Evolutionary conservation across 306 rosid genomes (phyloP).

Genomic region (Gastrolobium bilobum): DNA sequence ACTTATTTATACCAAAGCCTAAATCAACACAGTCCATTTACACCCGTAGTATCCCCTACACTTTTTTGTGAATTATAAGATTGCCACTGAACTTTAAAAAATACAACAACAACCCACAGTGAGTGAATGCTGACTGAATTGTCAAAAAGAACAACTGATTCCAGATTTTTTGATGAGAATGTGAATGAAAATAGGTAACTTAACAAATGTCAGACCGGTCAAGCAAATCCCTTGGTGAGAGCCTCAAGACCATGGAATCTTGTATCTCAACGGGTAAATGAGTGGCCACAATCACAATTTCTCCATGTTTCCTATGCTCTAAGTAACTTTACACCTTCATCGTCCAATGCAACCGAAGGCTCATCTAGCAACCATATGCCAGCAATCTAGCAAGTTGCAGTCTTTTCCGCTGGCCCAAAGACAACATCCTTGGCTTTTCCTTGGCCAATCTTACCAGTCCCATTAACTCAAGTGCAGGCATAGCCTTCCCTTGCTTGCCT

Average conservation of each 20-base stretch:
- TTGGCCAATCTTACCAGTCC: conserved; percentile 83
- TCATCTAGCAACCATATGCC: conserved; percentile 96
- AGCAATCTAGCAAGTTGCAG: conserved; percentile 88
- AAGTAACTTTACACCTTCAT: conserved; percentile 83
- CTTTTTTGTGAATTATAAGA: too few relatives aligned
- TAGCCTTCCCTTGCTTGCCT: conserved; percentile 75
- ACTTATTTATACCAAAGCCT: too few relatives aligned
- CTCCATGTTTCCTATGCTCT: conserved; percentile 89
- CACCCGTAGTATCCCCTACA: too few relatives aligned
- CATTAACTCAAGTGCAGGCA: conserved; percentile 85
- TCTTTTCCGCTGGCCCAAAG: conserved; percentile 91
- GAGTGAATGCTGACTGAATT: too few relatives aligned
- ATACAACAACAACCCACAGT: too few relatives aligned
- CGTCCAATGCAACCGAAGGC: conserved; percentile 92
- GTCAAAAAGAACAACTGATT: too few relatives aligned
- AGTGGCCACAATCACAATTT: conserved; percentile 78
- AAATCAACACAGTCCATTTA: too few relatives aligned
- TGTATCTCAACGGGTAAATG: conserved; percentile 79
- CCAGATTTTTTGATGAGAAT: too few relatives aligned
- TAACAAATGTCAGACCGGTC: conserved; percentile 64
- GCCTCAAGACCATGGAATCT: conserved; percentile 74
- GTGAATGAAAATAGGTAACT: conserved; percentile 10
- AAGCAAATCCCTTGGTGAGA: conserved; percentile 95
- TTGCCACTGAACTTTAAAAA: too few relatives aligned
- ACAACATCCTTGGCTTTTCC: conserved; percentile 81